These are phyloP conservation scores for Ophiocordyceps camponoti-saundersi DNA, from an alignment of 2,329 filamentous ascomycete genomes.

Conservation along the genomic window DNA sequence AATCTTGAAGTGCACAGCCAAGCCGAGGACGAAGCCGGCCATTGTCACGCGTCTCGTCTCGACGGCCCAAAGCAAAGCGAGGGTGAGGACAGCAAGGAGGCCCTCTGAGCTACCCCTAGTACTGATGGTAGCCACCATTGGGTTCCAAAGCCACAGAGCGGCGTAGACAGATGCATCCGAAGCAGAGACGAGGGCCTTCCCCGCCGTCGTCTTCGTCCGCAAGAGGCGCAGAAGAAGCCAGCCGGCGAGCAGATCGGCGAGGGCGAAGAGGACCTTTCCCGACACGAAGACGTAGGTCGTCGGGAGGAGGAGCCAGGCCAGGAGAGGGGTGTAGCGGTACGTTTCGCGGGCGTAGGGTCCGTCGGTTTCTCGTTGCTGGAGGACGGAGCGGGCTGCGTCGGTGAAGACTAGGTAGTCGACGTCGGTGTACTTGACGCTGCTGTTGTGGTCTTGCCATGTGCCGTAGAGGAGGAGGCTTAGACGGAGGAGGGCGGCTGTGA, in stretches of 20 bases:
- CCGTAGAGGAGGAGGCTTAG: constrained; percentile 67
- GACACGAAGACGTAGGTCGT: constrained; percentile 69
- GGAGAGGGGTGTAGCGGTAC: constrained; percentile 87
- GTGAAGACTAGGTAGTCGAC: constrained; percentile 99
- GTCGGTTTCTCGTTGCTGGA: constrained; percentile 31
- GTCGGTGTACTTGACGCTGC: constrained; percentile 92
- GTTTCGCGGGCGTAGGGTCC: constrained; percentile 84
- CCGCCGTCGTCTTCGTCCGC: constrained; percentile 10
- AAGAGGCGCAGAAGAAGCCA: constrained; percentile 37
- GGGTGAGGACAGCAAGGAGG: constrained; percentile 68
- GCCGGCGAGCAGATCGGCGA: constrained; percentile 70
- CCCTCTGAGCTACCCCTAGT: constrained; percentile 91
- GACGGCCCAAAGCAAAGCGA: constrained; percentile 70
- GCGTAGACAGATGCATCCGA: constrained; percentile 44
- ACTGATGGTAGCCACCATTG: constrained; percentile 95
- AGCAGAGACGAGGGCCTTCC: too few species aligned
- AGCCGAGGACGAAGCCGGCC: constrained; percentile 59
- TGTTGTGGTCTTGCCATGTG: constrained; percentile 80
- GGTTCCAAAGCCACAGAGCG: constrained; percentile 85
- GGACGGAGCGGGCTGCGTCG: constrained; percentile 62
- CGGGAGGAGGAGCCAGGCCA: constrained; percentile 81
- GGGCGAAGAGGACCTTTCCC: constrained; percentile 75
- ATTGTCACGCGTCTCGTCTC: constrained; percentile 42
- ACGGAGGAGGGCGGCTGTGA: constrained; percentile 47
- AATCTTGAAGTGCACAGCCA: constrained; percentile 94